phyloP scores from a whole-genome alignment of 805 yeast genomes.

The Yamadazyma nakazawae region DNA sequence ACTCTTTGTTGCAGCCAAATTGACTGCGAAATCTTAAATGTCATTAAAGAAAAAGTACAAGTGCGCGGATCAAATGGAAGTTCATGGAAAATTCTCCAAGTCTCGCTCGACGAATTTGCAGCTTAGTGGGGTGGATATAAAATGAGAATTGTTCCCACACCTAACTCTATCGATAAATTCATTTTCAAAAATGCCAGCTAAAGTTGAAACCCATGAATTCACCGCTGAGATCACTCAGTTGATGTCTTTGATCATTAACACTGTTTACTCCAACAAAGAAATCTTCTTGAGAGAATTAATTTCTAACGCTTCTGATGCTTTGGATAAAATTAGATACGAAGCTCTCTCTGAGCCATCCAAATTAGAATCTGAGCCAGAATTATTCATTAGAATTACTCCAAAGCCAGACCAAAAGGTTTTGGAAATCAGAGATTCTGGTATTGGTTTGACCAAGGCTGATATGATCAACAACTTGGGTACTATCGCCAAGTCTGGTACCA shows the following conservation, averaged over 20 bases:
- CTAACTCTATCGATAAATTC: not conserved
- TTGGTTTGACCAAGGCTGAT: constrained; percentile 99
- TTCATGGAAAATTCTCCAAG: constrained; percentile 15
- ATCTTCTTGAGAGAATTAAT: constrained; percentile 98
- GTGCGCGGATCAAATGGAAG: constrained; percentile 14
- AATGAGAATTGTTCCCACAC: constrained; percentile 1
- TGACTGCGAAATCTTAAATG: constrained; percentile 1
- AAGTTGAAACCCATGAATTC: constrained; percentile 86
- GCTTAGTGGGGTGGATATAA: constrained; percentile 6
- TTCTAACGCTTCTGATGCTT: constrained; percentile 98
- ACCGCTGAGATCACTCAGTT: constrained; percentile 99
- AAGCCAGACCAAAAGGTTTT: constrained; percentile 88
- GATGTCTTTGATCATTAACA: constrained; percentile 99
- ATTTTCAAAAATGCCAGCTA: constrained; percentile 43
- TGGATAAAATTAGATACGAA: constrained; percentile 97
- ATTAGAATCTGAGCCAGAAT: constrained; percentile 92
- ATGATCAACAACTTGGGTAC: constrained; percentile 99
- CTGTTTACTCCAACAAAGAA: constrained; percentile 99
- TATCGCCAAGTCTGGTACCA: constrained; percentile 99
- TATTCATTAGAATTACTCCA: constrained; percentile 97
- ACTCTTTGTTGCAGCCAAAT: not conserved
- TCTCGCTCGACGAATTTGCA: constrained; percentile 12
- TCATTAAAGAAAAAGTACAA: not conserved
- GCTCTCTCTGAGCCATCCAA: constrained; percentile 88
- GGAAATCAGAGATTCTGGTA: constrained; percentile 99